These are phyloP conservation scores for Hypericum androsaemum DNA, from an alignment of 345 rosid species.

Conservation along the genomic window DNA sequence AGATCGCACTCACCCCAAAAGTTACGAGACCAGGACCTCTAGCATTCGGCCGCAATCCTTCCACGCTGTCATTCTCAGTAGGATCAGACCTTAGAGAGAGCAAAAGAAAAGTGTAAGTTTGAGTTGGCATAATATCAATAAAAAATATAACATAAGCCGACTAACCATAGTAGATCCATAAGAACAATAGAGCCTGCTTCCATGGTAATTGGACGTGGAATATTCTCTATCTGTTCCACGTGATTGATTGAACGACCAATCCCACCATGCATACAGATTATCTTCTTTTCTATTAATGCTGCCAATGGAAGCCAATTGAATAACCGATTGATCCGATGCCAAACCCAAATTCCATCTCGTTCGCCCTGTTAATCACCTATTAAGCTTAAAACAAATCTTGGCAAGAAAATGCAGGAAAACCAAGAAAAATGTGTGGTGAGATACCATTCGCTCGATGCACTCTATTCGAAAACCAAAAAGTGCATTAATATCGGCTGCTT, in stretches of 20 bases:
- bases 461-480: constrained; percentile 96
- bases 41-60: constrained; percentile 94
- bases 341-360: constrained; percentile 97
- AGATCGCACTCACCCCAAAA: constrained; percentile 69
- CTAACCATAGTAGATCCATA: constrained; percentile 92
- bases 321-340: constrained; percentile 95
- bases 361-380: constrained; percentile 60
- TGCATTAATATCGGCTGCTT: constrained; percentile 99
- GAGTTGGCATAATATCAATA: constrained; percentile 11
- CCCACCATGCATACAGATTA: constrained; percentile 99
- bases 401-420: constrained; percentile 12
- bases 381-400: constrained; percentile 13
- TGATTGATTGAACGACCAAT: constrained; percentile 97
- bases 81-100: constrained; percentile 81
- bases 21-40: constrained; percentile 98
- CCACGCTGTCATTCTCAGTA: constrained; percentile 98
- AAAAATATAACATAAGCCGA: constrained; percentile 15
- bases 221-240: constrained; percentile 88
- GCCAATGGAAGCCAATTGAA: constrained; percentile 98
- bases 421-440: constrained; percentile 10
- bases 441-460: constrained; percentile 98
- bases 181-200: constrained; percentile 95
- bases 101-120: constrained; percentile 8
- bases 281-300: constrained; percentile 90
- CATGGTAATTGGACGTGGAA: constrained; percentile 95